A percentile compares a stretch with the other conserved stretches of the same genome.
phyloP scores from a whole-genome alignment of 768 basidiomycete species.

The Trametes sanguinea region DNA sequence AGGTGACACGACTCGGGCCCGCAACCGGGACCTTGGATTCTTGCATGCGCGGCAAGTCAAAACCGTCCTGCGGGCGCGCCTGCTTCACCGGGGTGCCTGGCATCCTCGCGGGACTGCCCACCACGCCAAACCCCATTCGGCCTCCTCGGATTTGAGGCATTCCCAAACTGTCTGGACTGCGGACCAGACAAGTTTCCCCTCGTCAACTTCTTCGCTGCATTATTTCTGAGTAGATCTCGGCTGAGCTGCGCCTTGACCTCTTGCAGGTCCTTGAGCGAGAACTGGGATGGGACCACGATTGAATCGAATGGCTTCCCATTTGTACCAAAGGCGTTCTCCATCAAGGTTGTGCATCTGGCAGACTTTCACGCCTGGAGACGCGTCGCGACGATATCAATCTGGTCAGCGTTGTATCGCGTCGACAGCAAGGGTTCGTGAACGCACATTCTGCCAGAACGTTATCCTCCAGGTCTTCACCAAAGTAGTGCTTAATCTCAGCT shows the following conservation, averaged over 20 bases:
- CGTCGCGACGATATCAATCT: constrained; percentile 12
- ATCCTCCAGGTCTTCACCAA: constrained; percentile 21
- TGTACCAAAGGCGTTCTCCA: constrained; percentile 59
- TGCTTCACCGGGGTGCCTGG: constrained; percentile 16
- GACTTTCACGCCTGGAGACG: constrained; percentile 54
- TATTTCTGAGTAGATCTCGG: constrained; percentile 36
- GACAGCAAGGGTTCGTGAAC: constrained; percentile 10
- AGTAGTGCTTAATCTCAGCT: constrained; percentile 10
- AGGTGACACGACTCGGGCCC: constrained; percentile 34
- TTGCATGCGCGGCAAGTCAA: constrained; percentile 12
- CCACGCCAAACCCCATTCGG: background rate
- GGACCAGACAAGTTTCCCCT: constrained; percentile 25
- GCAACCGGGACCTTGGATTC: constrained; percentile 22
- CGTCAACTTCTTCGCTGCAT: constrained; percentile 36
- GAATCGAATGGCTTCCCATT: constrained; percentile 61
- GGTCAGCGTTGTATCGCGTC: too few relatives aligned
- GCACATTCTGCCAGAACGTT: constrained; percentile 48
- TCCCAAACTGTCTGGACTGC: constrained; percentile 13
- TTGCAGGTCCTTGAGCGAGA: constrained; percentile 50
- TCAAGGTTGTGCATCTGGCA: constrained; percentile 62
- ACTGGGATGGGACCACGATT: constrained; percentile 31
- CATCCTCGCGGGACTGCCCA: background rate
- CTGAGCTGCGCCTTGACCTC: constrained; percentile 44
- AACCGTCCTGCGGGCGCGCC: constrained; percentile 22
- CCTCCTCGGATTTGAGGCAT: constrained; percentile 6